A percentile compares a stretch with the other conserved stretches of the same genome.
Conservation (phyloP, 139 green algal species). For the Coccomyxa sp. region DNA sequence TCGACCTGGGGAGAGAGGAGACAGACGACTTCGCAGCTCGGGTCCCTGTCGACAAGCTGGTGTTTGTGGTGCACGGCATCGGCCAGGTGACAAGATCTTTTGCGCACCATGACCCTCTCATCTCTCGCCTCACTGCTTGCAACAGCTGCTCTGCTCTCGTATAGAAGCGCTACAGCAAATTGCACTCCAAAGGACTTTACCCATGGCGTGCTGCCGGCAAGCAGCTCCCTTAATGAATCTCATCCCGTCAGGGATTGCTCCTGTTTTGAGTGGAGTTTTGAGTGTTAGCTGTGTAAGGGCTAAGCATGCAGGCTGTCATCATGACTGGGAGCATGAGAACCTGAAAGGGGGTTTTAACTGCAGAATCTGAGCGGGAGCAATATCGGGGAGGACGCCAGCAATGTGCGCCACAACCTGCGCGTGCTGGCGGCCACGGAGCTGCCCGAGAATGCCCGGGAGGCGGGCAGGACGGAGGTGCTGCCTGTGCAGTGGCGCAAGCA, state of each 20-base stretch:
- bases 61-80: conserved; percentile 78
- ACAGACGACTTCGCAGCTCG: conserved; percentile 25
- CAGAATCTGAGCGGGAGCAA: conserved; percentile 3
- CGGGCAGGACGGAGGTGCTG: conserved; percentile 46
- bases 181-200: too few relatives aligned
- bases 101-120: too few relatives aligned
- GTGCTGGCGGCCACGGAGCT: neutral
- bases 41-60: conserved; percentile 29
- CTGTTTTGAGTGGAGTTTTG: too few relatives aligned
- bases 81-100: conserved; percentile 36
- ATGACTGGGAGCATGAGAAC: too few relatives aligned
- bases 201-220: too few relatives aligned
- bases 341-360: neutral
- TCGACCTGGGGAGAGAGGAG: conserved; percentile 34
- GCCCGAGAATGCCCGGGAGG: conserved; percentile 1
- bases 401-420: neutral
- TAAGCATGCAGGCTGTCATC: too few relatives aligned
- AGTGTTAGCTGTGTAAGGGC: too few relatives aligned
- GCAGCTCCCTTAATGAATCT: too few relatives aligned
- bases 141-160: too few relatives aligned
- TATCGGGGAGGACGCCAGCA: neutral
- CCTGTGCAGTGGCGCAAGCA: conserved; percentile 71
- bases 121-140: too few relatives aligned
- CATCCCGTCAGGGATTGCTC: too few relatives aligned
- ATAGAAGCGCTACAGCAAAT: too few relatives aligned